Percentiles rank a stretch among this genome's conserved stretches.
These are phyloP conservation scores for Tuber melanosporum DNA, from an alignment of 495 filamentous ascomycete genomes.

Conservation along the genomic window DNA sequence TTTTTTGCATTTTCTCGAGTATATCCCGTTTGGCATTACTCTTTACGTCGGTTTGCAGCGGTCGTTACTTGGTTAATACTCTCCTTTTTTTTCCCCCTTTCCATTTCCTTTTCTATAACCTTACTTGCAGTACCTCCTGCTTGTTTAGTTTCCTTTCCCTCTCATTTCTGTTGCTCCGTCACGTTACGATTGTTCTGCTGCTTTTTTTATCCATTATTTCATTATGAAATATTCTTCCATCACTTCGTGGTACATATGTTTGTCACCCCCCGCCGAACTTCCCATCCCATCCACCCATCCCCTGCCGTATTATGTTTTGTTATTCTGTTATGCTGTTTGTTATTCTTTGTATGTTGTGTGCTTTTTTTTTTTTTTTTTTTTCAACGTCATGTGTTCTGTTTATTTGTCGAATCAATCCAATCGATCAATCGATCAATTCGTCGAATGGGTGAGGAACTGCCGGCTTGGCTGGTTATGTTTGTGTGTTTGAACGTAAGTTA, in stretches of 20 bases:
- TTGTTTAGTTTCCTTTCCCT: not conserved
- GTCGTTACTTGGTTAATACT: not conserved
- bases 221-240: not conserved
- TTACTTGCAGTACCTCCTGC: not conserved
- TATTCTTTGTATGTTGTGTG: conserved; percentile 5
- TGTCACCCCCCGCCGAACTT: not conserved
- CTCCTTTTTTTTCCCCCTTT: not conserved
- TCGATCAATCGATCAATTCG: not conserved
- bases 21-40: conserved; percentile 15
- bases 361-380: not conserved
- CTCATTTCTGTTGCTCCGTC: not conserved
- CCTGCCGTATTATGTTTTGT: conserved; percentile 4
- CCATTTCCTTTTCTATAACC: not conserved
- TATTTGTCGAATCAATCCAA: conserved; percentile 6
- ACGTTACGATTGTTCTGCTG: not conserved
- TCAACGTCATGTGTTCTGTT: not conserved
- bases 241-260: conserved; percentile 1
- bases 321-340: conserved; percentile 4
- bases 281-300: not conserved
- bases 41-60: conserved; percentile 1
- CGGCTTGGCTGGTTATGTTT: conserved; percentile 1
- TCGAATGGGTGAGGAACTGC: not conserved
- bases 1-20: conserved; percentile 12
- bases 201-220: not conserved
- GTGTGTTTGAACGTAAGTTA: conserved; percentile 1